Evolutionary conservation across 2,329 filamentous ascomycete species (phyloP), one percentile per base, ranked within the genome.

Genomic region (Fusarium veterinarium): DNA sequence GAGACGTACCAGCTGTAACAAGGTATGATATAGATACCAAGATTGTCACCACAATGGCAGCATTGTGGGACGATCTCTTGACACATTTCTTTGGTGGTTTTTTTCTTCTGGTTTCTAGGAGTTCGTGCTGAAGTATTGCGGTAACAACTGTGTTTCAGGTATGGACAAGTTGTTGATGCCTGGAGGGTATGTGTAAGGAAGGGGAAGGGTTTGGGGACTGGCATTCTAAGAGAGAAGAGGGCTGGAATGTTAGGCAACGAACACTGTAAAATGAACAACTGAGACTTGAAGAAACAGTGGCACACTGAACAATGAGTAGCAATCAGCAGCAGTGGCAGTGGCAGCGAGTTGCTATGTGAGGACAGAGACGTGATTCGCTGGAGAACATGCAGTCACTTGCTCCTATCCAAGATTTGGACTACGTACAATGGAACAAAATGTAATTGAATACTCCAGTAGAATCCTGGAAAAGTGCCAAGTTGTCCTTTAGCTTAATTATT

Each of bases 11-110:
- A 69, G 30, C 28, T 30, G 14, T 59, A n/a, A 35, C 69, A 72
- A 6, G 35, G 37, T 10, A 30, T n/a, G 42, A 60, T 70, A 33
- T 61, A 53, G 23, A 31, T n/a, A 8, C 20, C 20, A 16, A 72
- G 38, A 14, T 25, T 35, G 19, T 72, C 69, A 6, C 69, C 69
- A 13, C 70, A 72, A 35, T 72, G 37, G 42, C 69, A 70, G 35
- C 70, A 72, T 30, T 45, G 44, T 4, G 23, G n/a, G 37, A 51
- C 30, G 40, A 62, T 13, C 16, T 70, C 45, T 17, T 58, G 49
- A 14, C 70, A 72, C 69, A 70, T 73, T 7, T 20, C 23, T 25
- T 57, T 19, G 19, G n/a, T 10, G 14, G 4, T 41, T 10, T 14
- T 48, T 28, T 33, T 10, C 23, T 25, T 28, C 23, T 30, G 17